Conservation (phyloP, 2,329 filamentous ascomycete species). For the Canariomyces notabilis region DNA sequence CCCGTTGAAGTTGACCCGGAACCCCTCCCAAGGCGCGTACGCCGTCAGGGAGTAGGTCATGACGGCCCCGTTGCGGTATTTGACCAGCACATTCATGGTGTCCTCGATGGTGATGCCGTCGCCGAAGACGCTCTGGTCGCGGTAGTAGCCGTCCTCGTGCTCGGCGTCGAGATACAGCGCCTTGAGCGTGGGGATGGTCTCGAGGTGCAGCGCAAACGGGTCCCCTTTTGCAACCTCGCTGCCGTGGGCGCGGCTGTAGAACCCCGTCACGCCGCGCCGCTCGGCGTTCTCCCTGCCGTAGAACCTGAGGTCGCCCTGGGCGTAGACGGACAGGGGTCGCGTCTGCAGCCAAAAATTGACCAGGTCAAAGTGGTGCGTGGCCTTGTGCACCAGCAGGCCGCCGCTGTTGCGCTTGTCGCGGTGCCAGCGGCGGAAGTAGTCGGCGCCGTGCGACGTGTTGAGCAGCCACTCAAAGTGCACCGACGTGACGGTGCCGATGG, state of each 20-base stretch:
- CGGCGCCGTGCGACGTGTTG: slow-evolving; percentile 56
- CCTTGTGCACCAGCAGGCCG: slow-evolving; percentile 57
- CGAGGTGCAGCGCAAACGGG: slow-evolving; percentile 55
- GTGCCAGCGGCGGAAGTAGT: slow-evolving; percentile 61
- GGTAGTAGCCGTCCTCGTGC: slow-evolving; percentile 57
- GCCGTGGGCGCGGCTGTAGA: slow-evolving; percentile 47
- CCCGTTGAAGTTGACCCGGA: slow-evolving; percentile 54
- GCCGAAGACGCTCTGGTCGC: slow-evolving; percentile 58
- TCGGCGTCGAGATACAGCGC: slow-evolving; percentile 58
- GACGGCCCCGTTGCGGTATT: slow-evolving; percentile 51
- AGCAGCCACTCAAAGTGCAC: slow-evolving; percentile 62
- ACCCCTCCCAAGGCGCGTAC: slow-evolving; percentile 59
- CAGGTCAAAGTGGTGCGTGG: slow-evolving; percentile 59
- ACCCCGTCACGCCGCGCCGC: slow-evolving; percentile 44
- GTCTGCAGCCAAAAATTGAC: slow-evolving; percentile 59
- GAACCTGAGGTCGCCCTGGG: slow-evolving; percentile 54
- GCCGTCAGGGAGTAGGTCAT: slow-evolving; percentile 56
- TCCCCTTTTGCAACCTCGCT: slow-evolving; percentile 48
- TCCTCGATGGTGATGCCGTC: slow-evolving; percentile 62
- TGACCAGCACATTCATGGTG: slow-evolving; percentile 56
- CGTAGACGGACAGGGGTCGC: slow-evolving; percentile 51
- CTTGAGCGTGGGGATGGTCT: slow-evolving; percentile 48
- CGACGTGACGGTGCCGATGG: slow-evolving; percentile 51
- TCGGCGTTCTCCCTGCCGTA: slow-evolving; percentile 60
- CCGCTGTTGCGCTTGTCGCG: slow-evolving; percentile 56